A percentile compares a stretch with the other conserved stretches of the same genome.
Evolutionary conservation across 108 stramenopile species (phyloP).

Genomic region (Nitzschia putrida): DNA sequence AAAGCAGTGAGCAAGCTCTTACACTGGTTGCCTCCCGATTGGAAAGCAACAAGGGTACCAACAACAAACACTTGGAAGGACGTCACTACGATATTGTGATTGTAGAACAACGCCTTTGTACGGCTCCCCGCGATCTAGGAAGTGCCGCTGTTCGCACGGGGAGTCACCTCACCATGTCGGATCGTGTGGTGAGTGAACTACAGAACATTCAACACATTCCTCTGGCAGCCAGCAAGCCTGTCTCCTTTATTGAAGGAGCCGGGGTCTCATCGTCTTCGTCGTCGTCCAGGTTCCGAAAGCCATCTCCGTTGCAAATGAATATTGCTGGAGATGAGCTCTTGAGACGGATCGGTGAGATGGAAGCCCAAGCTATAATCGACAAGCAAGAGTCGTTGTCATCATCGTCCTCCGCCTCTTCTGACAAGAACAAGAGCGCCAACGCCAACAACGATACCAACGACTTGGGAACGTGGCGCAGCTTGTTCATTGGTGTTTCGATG

Average conservation of each 20-base stretch:
- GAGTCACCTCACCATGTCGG: not conserved
- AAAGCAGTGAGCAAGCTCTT: constrained; percentile 58
- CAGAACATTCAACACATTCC: not conserved
- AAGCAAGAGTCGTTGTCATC: not conserved
- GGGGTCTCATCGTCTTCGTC: not conserved
- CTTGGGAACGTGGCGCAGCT: constrained; percentile 29
- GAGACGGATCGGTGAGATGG: not conserved
- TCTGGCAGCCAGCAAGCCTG: constrained; percentile 7
- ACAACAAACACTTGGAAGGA: not conserved
- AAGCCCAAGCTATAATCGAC: not conserved
- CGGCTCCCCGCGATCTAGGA: not conserved
- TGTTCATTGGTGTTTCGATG: constrained; percentile 67
- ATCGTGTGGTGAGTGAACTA: not conserved
- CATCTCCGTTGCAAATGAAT: not conserved
- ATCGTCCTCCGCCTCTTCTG: not conserved
- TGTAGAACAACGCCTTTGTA: constrained; percentile 50
- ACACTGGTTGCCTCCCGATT: constrained; percentile 20
- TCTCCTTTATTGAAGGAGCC: not conserved
- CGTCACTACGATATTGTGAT: constrained; percentile 66
- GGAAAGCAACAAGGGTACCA: constrained; percentile 20
- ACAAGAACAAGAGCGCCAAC: not conserved
- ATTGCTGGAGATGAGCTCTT: not conserved
- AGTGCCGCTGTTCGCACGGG: not conserved
- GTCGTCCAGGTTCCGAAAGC: not conserved
- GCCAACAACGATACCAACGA: not conserved